Conservation (phyloP, 2,329 filamentous ascomycete genomes). For the Emergomyces orientalis region DNA sequence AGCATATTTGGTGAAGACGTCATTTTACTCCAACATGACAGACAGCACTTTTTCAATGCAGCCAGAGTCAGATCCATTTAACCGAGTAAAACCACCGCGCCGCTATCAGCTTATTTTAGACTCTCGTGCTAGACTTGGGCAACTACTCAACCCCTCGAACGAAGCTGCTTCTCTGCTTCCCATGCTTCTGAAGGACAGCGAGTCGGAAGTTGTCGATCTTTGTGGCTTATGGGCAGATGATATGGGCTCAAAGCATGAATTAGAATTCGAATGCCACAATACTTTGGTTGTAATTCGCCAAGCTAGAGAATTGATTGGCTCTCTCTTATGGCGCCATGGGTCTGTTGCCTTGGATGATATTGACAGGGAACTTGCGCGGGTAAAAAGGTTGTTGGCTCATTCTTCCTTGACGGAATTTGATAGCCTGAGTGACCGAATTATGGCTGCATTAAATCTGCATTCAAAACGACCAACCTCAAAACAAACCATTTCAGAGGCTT, state of each 20-base stretch:
- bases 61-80: not conserved
- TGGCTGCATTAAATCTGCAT: not conserved
- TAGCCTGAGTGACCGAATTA: not conserved
- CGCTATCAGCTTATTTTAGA: not conserved
- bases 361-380: not conserved
- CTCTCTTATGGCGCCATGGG: not conserved
- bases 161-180: not conserved
- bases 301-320: not conserved
- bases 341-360: not conserved
- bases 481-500: not conserved
- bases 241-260: constrained; percentile 4
- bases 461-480: not conserved
- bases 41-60: not conserved
- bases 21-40: not conserved
- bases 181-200: not conserved
- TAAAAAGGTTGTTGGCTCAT: not conserved
- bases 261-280: constrained; percentile 8
- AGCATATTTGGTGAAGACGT: not conserved
- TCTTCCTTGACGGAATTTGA: not conserved
- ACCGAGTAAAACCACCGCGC: not conserved
- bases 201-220: not conserved
- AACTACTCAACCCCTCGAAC: not conserved
- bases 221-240: constrained; percentile 1
- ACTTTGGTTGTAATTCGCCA: constrained; percentile 3
- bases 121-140: not conserved